Evolutionary conservation across 2,329 filamentous ascomycete genomes (phyloP).

Genomic region (Epichloe typhina): DNA sequence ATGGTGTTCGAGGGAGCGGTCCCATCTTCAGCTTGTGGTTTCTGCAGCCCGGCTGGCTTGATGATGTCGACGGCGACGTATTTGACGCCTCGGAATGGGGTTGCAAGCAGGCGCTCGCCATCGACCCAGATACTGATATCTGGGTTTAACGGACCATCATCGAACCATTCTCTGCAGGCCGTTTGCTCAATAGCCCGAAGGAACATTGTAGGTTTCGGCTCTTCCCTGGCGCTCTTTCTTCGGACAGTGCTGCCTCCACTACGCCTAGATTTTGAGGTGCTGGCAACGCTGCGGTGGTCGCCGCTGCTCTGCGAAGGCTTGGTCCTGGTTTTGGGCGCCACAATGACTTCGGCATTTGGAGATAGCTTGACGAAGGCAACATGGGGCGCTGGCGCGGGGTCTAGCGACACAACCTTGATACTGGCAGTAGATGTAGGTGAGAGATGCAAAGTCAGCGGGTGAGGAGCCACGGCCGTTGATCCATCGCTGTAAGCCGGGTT

Average conservation of each 20-base stretch:
- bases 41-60: constrained; percentile 64
- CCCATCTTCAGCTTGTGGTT: constrained; percentile 55
- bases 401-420: constrained; percentile 72
- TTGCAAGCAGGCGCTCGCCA: constrained; percentile 57
- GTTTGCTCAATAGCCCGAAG: constrained; percentile 65
- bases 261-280: constrained; percentile 65
- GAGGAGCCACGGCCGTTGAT: constrained; percentile 41
- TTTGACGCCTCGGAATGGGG: constrained; percentile 59
- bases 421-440: constrained; percentile 93
- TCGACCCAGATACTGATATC: constrained; percentile 75
- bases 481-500: constrained; percentile 57
- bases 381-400: constrained; percentile 54
- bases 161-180: constrained; percentile 64
- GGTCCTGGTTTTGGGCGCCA: constrained; percentile 79
- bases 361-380: constrained; percentile 82
- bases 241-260: constrained; percentile 65
- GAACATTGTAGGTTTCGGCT: constrained; percentile 56
- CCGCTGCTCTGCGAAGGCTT: constrained; percentile 52
- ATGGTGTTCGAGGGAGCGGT: constrained; percentile 35
- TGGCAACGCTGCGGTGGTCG: constrained; percentile 68
- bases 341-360: constrained; percentile 90
- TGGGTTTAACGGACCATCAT: constrained; percentile 44
- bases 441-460: constrained; percentile 81
- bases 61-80: constrained; percentile 81
- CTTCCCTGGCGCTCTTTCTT: constrained; percentile 43